Evolutionary conservation across 2,329 filamentous ascomycete species (phyloP).

Genomic region (Cytospora paraplurivora): DNA sequence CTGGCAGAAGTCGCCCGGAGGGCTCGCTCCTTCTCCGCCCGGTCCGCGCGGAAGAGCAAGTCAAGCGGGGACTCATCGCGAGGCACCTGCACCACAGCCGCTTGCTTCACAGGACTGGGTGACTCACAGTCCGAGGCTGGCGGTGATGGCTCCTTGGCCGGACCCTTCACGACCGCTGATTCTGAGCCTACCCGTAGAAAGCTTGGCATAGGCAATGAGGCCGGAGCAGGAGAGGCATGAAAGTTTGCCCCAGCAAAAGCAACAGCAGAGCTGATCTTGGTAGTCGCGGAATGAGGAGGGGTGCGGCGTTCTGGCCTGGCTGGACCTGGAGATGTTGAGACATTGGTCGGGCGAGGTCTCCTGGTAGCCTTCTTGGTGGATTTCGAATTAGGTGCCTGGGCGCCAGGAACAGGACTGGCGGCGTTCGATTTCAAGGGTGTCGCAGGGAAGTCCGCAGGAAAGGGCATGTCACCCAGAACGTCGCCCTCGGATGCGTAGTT

Average conservation of each 20-base stretch:
- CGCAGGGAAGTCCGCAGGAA: conserved; percentile 42
- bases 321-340: conserved; percentile 45
- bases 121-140: conserved; percentile 57
- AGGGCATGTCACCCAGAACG: conserved; percentile 40
- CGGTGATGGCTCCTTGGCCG: conserved; percentile 51
- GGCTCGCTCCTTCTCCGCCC: conserved; percentile 70
- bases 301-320: conserved; percentile 47
- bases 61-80: conserved; percentile 78
- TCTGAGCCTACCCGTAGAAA: conserved; percentile 38
- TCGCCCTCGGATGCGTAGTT: conserved; percentile 64
- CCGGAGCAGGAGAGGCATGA: conserved; percentile 90
- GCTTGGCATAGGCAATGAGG: conserved; percentile 78
- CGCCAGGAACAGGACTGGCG: conserved; percentile 40
- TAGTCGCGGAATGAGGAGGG: conserved; percentile 45
- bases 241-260: conserved; percentile 87
- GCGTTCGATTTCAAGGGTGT: conserved; percentile 51
- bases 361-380: conserved; percentile 37
- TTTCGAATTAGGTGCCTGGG: conserved; percentile 38
- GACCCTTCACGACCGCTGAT: conserved; percentile 18
- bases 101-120: conserved; percentile 46
- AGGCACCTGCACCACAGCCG: conserved; percentile 37
- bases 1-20: conserved; percentile 55
- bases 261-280: conserved; percentile 47
- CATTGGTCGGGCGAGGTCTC: conserved; percentile 37
- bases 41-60: conserved; percentile 85